Evolutionary conservation across 495 filamentous ascomycete species (phyloP), one percentile per base, ranked within the genome.

Genomic region (Patellaria atrata): DNA sequence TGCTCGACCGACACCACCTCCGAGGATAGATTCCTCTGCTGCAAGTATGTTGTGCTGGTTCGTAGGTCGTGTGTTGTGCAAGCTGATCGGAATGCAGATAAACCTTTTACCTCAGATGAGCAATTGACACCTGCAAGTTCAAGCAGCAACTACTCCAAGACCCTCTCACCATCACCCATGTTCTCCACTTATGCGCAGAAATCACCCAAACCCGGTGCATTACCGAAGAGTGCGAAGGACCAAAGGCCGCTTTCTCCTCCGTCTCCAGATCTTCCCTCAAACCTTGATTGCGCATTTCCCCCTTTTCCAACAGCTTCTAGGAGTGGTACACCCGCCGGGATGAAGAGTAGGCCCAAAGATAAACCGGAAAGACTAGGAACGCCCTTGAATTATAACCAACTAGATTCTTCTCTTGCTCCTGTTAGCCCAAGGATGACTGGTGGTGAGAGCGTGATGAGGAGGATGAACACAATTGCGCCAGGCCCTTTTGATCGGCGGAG

Each of bases 401-500:
- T 61, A 5, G 29, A 32, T 22, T 64, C 64, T 0, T 51, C 64
- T 35, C 63, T 62, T 50, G 59, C 55, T 11, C 64, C 75, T 1
- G 49, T 55, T 13, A 68, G 59, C 27, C 63, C 70, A 26, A 51
- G 43, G 16, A 40, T 42, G 4, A 49, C 44, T 17, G 58, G 41
- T 20, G 52, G 50, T 37, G 57, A 55, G 14, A 64, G 55, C 44
- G 47, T 67, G 12, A 42, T 75, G 49, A 62, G 71, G 34, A 64
- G 69, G 37, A 72, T 80, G 67, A 66, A 80, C 41, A 64, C 58
- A 18, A 75, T 81, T 52, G 64, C 68, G 11, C 74, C 75, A 13
- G 75, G 75, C 0, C 78, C 78, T 4, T 79, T 82, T 45, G 70
- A 70, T 43, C 44, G 62, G 57, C 18, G 34, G 18, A 30, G 21